Base-by-base conservation (phyloP, 176 grass and related monocot genomes). In the Zizania latifolia region DNA sequence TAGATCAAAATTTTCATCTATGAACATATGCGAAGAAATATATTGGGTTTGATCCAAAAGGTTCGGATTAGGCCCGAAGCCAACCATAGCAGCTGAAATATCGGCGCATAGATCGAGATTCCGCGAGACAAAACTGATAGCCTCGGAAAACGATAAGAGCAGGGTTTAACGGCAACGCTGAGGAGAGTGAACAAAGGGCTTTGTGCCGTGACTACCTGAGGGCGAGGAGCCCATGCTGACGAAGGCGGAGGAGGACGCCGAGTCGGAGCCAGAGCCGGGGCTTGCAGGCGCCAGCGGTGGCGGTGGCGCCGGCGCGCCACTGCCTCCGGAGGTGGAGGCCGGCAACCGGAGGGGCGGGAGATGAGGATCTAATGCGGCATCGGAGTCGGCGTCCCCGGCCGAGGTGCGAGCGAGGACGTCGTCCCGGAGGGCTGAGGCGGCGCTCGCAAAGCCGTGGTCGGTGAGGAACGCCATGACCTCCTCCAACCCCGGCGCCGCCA, bases 381-480 rank as follows among this genome's bases (percentile, higher is more conserved):
- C 77, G 23, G 35, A 46, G 4, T 2, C 70, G 21, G 27, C 55
- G 16, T 56, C 79, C 39, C 59, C 76, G 32, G 16, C 65, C 19
- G 77, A 23, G 43, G 71, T 10, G 38, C 84, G 87, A 23, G 80
- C 88, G 16, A 88, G 82, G 15, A 99, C 82, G 55, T 99, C 96
- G 43, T 99, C 92, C 10, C 75, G 96, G 75, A 99, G 96, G 15
- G 96, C 96, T 48, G 87, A 92, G 72, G 87, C 96, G 32, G 89
- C 87, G 72, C 82, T 70, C 37, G 84, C 68, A 83, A 94, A 99
- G 69, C 92, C 89, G 58, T 87, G 84, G 69, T 83, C 89, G 41
- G 79, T 88, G 57, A 99, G 82, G 92, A 99, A 99, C 32, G 87
- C 96, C 82, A 99, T 86, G 50, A 95, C 82, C 71, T 95, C 89